Evolutionary conservation across 805 yeast species (phyloP), one percentile per base, ranked within the genome.

Genomic region (Ogataea henricii): DNA sequence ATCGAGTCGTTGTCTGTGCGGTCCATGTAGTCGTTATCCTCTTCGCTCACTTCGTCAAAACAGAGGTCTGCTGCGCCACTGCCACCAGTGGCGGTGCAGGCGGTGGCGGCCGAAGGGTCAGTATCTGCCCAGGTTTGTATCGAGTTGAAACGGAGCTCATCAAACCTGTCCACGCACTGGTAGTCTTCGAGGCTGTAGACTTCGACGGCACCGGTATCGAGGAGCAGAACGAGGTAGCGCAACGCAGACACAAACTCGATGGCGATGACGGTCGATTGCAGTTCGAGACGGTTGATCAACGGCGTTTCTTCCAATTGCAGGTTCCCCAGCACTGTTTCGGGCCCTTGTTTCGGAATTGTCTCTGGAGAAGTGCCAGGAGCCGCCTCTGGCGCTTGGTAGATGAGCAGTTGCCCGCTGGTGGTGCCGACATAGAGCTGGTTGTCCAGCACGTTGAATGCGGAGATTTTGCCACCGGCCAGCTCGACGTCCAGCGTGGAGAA

Each of bases 171-270:
- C 27, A 65, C 58, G 16, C 59, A 48, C n/a, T 53, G 49, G 25
- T 61, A 63, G 4, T 67, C 58, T 17, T 62, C 64, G 35, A 63
- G 44, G 40, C 62, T 67, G 48, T 57, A 64, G 10, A 72, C 57
- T 33, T 62, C 51, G 13, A 72, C 69, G 2, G 61, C 40, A 10
- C 57, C 55, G 30, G 63, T 68, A 4, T 64, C 58, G 9, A 71
- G 43, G 13, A 59, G 52, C 3, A 64, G 55, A 2, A 68, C 56
- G 30, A 73, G 44, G 20, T 62, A 61, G 14, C 65, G 64, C 20
- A 70, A 57, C 22, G 60, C 63, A 9, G 64, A 56, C 25, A 72
- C 42, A 10, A 65, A 57, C 16, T 62, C 69, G 16, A 73, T 51
- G 46, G 68, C 66, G 1, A 58, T 59, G 16, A 68, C 63, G 9